Evolutionary conservation across 306 rosid genomes (phyloP).

Genomic region (Cicer pinnatifidum): DNA sequence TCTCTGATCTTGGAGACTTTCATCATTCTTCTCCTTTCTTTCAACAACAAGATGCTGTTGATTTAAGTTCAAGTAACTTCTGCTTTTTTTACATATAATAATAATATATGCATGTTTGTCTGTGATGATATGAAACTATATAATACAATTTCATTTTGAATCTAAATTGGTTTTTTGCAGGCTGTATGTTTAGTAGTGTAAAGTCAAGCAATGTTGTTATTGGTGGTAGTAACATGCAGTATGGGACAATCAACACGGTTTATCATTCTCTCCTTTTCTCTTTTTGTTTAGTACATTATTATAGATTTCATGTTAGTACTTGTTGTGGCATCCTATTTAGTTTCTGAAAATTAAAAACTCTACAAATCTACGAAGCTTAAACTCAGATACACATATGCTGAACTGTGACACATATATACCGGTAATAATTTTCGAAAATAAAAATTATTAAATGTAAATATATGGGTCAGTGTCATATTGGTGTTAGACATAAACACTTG

Average conservation of each 20-base stretch:
- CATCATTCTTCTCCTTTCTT: conserved; percentile 68
- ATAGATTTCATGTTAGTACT: neutral
- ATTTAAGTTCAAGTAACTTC: conserved; percentile 75
- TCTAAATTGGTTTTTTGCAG: conserved; percentile 48
- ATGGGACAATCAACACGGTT: conserved; percentile 63
- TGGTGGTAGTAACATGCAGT: conserved; percentile 59
- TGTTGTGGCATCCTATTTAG: neutral
- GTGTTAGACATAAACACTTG: too few relatives aligned
- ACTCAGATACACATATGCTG: too few relatives aligned
- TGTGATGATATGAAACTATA: neutral
- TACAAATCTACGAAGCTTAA: too few relatives aligned
- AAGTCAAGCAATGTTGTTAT: conserved; percentile 59
- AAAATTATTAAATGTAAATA: too few relatives aligned
- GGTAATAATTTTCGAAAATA: too few relatives aligned
- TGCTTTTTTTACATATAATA: neutral
- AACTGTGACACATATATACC: too few relatives aligned
- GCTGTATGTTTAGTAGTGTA: conserved; percentile 59
- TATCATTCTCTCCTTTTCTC: conserved; percentile 18
- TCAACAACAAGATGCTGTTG: conserved; percentile 71
- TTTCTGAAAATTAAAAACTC: neutral
- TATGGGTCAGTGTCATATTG: too few relatives aligned
- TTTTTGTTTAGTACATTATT: neutral
- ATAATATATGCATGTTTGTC: conserved; percentile 9
- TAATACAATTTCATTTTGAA: neutral
- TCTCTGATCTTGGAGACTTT: conserved; percentile 70